Conservation (phyloP, 805 yeast genomes). For the Nakazawaea wyomingensis region DNA sequence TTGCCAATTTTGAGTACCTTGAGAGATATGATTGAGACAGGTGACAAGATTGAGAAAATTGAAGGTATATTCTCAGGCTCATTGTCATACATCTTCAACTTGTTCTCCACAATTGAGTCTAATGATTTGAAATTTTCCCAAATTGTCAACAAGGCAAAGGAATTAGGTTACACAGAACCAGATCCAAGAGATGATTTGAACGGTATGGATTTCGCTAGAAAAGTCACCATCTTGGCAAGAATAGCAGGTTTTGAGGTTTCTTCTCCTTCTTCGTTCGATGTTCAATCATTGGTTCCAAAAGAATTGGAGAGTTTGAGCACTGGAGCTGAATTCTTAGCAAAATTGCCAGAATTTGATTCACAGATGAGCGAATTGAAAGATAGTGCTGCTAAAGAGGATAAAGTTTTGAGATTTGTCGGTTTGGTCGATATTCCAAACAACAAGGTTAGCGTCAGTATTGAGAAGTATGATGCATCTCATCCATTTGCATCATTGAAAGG, state of each 20-base stretch:
- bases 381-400: constrained; percentile 74
- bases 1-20: constrained; percentile 88
- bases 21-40: constrained; percentile 84
- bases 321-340: constrained; percentile 73
- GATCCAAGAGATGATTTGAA: constrained; percentile 99
- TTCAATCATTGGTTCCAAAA: constrained; percentile 87
- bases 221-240: constrained; percentile 93
- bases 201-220: constrained; percentile 98
- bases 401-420: constrained; percentile 93
- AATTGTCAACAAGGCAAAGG: constrained; percentile 82
- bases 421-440: constrained; percentile 72
- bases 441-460: constrained; percentile 79
- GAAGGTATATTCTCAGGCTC: constrained; percentile 98
- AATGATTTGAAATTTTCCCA: constrained; percentile 76
- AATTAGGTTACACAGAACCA: constrained; percentile 95
- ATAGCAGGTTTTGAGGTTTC: constrained; percentile 80
- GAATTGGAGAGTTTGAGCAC: constrained; percentile 69
- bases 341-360: constrained; percentile 77
- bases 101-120: constrained; percentile 68
- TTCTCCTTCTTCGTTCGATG: constrained; percentile 90
- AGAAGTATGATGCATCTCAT: constrained; percentile 80
- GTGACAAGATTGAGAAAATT: constrained; percentile 84
- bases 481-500: constrained; percentile 96
- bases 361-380: constrained; percentile 74
- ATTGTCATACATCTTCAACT: constrained; percentile 90